Evolutionary conservation across 2,329 filamentous ascomycete species (phyloP), one percentile per base, ranked within the genome.

Genomic region (Lasiodiplodia theobromae): DNA sequence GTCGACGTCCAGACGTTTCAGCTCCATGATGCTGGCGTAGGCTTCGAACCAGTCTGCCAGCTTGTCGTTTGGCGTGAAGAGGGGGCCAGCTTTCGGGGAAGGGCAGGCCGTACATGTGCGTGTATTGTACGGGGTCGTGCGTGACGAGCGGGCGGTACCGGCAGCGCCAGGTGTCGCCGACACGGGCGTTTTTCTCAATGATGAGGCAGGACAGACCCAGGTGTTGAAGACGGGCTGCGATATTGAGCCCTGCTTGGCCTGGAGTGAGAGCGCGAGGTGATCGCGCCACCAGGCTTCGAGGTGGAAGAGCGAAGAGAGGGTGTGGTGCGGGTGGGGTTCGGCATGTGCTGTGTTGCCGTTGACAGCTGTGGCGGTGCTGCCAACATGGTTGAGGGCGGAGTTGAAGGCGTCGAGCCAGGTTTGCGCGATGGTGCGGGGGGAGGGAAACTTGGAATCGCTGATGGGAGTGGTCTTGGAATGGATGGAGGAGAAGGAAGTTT

Each of bases 51-150:
- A 92, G 52, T 91, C 88, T 1, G 84, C 90, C 0, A 92, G 80
- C 74, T 92, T 92, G 76, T 92, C 89, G 74, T 91, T 92, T 4
- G 89, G 89, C 0, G 89, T 91, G 76, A 91, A 92, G 23, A 90
- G 80, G 3, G 3, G 90, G 90, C 90, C 90, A 92, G 66, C 85
- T 84, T 0, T 84, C 74, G 0, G 90, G 90, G 74, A 92, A 92
- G 0, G 81, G 79, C 3, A 92, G 72, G 74, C 91, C 92, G 0
- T 90, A 87, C 72, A 75, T 73, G 70, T 83, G 81, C 64, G 81
- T 79, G 67, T 80, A 83, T 77, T 82, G 89, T 2, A 91, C 86
- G 0, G 89, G 88, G 71, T 92, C 90, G 72, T 92, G 90, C 0
- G 90, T 85, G 1, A 91, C 88, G 0, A 92, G 85, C 4, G 74